A percentile compares a stretch with the other conserved stretches of the same genome.
These are phyloP conservation scores for Chytriomyces sp. DNA, from an alignment of 192 early-diverging fungal genomes.

Conservation along the genomic window DNA sequence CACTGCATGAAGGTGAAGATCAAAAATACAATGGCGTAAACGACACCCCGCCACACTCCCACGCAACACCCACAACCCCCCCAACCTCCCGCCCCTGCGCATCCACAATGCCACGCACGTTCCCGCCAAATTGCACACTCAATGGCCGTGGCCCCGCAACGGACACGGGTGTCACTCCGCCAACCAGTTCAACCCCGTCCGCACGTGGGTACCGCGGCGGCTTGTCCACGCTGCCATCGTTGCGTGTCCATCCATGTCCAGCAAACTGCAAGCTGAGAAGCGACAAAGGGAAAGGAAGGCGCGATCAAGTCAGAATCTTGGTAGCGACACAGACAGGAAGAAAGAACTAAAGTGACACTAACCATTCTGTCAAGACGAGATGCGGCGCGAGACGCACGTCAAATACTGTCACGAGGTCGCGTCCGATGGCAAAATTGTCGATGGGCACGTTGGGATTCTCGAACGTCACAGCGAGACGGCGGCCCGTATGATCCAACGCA, in stretches of 20 bases:
- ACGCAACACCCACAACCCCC: background rate
- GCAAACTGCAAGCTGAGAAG: background rate
- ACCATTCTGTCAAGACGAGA: slow-evolving; percentile 6
- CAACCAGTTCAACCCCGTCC: background rate
- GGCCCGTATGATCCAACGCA: background rate
- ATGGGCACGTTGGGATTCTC: background rate
- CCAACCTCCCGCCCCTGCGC: background rate
- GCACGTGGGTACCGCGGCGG: slow-evolving; percentile 8
- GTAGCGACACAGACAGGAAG: too few species aligned
- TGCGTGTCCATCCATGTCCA: background rate
- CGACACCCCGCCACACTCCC: background rate
- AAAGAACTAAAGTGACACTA: background rate
- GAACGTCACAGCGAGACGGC: slow-evolving; percentile 8
- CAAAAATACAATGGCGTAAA: too few species aligned
- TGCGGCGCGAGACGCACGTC: slow-evolving; percentile 15
- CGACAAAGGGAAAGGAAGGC: background rate
- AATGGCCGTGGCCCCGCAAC: slow-evolving; percentile 10
- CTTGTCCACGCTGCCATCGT: background rate
- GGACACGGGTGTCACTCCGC: background rate
- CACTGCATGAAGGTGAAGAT: too few species aligned
- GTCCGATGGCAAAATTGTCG: slow-evolving; percentile 1
- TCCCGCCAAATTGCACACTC: background rate
- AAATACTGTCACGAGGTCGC: slow-evolving; percentile 8
- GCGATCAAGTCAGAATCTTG: background rate
- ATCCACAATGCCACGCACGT: background rate